Percentiles rank a stretch among this genome's conserved stretches.
These are phyloP conservation scores for Debaryomyces hansenii DNA, from an alignment of 805 yeast species.

Conservation along the genomic window DNA sequence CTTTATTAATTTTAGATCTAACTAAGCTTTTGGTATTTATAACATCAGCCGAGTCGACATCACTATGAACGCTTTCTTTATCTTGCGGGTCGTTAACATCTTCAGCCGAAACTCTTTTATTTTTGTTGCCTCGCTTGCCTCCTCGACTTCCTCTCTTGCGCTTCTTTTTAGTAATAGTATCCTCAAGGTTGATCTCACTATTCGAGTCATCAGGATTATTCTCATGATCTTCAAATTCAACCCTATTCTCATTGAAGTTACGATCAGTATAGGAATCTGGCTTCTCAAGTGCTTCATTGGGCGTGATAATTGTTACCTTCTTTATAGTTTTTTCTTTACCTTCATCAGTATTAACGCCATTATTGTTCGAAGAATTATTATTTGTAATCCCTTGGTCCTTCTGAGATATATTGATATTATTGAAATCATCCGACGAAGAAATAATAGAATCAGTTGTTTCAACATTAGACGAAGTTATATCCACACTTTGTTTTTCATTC, in stretches of 20 bases:
- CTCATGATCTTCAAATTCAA: constrained; percentile 3
- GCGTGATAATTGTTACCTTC: constrained; percentile 22
- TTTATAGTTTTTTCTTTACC: constrained; percentile 5
- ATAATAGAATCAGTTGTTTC: neutral
- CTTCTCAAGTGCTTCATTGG: constrained; percentile 13
- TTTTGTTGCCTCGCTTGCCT: constrained; percentile 57
- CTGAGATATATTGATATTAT: neutral
- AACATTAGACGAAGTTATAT: neutral
- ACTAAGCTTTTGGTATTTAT: constrained; percentile 29
- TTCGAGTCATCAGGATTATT: neutral
- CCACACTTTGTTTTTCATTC: neutral
- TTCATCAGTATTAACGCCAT: neutral
- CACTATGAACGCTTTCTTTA: constrained; percentile 5
- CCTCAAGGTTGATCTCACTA: constrained; percentile 12
- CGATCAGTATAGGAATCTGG: constrained; percentile 4
- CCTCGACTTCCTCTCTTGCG: constrained; percentile 87
- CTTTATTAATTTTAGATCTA: constrained; percentile 15
- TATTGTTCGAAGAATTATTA: neutral
- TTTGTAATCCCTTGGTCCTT: neutral
- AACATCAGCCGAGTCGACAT: constrained; percentile 14
- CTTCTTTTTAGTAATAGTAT: constrained; percentile 43
- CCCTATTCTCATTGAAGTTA: constrained; percentile 12
- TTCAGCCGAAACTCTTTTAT: constrained; percentile 39
- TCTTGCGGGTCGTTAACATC: constrained; percentile 9
- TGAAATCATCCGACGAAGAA: neutral